phyloP scores from a whole-genome alignment of 2,329 filamentous ascomycete species.

The Rhynchosporium agropyri region DNA sequence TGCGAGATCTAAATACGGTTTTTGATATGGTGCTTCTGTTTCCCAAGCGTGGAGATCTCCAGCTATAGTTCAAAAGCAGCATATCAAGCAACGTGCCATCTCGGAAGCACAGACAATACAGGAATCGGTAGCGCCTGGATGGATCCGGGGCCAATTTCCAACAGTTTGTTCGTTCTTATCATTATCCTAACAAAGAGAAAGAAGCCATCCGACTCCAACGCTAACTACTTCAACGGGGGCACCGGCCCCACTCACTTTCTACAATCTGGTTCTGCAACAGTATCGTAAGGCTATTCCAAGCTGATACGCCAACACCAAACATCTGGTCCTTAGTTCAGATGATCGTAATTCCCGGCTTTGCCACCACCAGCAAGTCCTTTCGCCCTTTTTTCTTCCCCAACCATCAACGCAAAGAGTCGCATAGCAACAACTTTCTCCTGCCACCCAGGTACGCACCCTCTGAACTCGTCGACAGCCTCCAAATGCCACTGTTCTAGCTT shows the following conservation, averaged over 20 bases:
- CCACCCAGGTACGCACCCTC: conserved; percentile 40
- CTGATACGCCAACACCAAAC: not conserved
- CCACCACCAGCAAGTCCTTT: conserved; percentile 16
- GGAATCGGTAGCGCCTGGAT: too few species aligned
- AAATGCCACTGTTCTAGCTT: conserved; percentile 43
- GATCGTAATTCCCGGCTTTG: conserved; percentile 7
- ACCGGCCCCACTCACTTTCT: not conserved
- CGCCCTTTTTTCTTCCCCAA: conserved; percentile 36
- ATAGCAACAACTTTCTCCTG: conserved; percentile 41
- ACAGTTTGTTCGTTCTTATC: not conserved
- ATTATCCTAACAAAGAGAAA: conserved; percentile 9
- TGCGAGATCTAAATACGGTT: too few species aligned
- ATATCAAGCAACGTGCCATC: too few species aligned
- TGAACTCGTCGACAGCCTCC: conserved; percentile 42
- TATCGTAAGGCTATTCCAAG: not conserved
- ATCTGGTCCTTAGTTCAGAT: conserved; percentile 7
- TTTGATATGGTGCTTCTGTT: too few species aligned
- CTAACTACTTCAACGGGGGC: not conserved
- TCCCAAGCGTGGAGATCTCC: too few species aligned
- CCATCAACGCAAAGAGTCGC: conserved; percentile 39
- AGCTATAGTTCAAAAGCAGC: too few species aligned
- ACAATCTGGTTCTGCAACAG: not conserved
- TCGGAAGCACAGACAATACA: too few species aligned
- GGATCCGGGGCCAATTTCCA: too few species aligned
- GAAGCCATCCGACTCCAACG: not conserved